Evolutionary conservation across 2,329 filamentous ascomycete genomes (phyloP), one percentile per base, ranked within the genome.

Genomic region (Karstenula rhodostoma): DNA sequence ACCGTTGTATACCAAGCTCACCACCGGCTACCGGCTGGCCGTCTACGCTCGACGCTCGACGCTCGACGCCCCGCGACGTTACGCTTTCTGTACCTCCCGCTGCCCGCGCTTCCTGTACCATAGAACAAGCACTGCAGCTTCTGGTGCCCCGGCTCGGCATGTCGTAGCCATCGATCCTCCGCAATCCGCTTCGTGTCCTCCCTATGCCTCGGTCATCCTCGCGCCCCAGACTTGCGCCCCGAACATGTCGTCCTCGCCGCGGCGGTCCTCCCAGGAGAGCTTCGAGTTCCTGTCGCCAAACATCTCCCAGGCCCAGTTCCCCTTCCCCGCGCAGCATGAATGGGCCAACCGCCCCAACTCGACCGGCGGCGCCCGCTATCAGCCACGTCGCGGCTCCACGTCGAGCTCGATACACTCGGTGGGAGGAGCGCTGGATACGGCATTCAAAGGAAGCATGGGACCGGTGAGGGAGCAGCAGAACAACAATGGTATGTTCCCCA

Each of bases 381-480:
- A 76, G 58, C 83, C 86, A 50, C 85, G 94, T 74, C 86, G 93
- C 78, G 91, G 88, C 63, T 98, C 95, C 57, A 91, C 89, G 27
- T 90, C 94, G 47, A 96, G 93, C 82, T 97, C 94, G 23, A 87
- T 94, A 68, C 88, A 90, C 74, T 97, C 94, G 33, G 88, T 96
- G 74, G 93, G 93, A 62, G 93, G 93, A n/a, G 85, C 87, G 37
- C 81, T 96, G 61, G 93, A 97, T 73, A 88, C 87, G 9, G 86
- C 87, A n/a, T 81, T 85, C 77, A 77, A 84, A 62, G 78, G 79
- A 83, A 79, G 86, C 82, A 80, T 83, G 61, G 79, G 84, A 61
- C 84, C 89, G 17, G 83, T 89, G 69, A 84, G 82, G 53, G 93
- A 97, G 78, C 87, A 88, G n/a, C 87, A 88, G n/a, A 88, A 90